Base-by-base conservation (phyloP, 2,329 filamentous ascomycete species). In the Arthrinium phaeospermum region DNA sequence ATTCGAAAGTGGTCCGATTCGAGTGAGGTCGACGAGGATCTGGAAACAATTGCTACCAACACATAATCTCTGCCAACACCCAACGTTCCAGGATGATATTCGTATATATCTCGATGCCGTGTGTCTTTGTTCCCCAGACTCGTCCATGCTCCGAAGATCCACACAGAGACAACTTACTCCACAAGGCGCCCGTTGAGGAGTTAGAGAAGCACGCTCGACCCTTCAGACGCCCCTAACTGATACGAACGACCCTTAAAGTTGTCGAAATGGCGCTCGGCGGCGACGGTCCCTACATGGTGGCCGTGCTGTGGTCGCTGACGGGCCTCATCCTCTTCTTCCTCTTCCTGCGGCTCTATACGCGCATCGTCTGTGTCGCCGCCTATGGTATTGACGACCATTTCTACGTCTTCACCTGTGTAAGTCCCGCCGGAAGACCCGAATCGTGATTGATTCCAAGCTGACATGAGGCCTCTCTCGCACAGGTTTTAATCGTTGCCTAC, bases 321-420 rank as follows among this genome's bases (percentile, higher is more conserved):
- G 64, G 71, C 5, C 34, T 79, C 13, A 75, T 78, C 7, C 73
- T 78, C 30, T 72, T 78, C 37, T 70, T 80, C 12, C 74, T 80
- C 3, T 74, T 72, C 14, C 73, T 79, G 10, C 74, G 77, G 34
- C 47, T 77, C 13, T 79, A 79, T 64, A 78, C 76, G 0, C 71
- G 77, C 27, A 45, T 80, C 2, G 71, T 76, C 30, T 71, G 81
- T 10, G 74, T 84, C 14, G 75, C 75, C 0, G 76, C 76, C 0
- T 79, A 79, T 22, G 82, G 82, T 2, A 53, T 81, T 1, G 82
- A 84, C 47, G 78, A 83, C 64, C 79, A 81, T 41, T 79, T 82
- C 13, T 83, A 83, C 75, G 76, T 77, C 22, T 71, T 80, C 37
- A 77, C 79, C 8, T 75, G 80, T 68, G 77, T 78, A 73, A 64